These are phyloP conservation scores for Dendrostoma leiphaemia DNA, from an alignment of 2,329 filamentous ascomycete genomes.

Conservation along the genomic window DNA sequence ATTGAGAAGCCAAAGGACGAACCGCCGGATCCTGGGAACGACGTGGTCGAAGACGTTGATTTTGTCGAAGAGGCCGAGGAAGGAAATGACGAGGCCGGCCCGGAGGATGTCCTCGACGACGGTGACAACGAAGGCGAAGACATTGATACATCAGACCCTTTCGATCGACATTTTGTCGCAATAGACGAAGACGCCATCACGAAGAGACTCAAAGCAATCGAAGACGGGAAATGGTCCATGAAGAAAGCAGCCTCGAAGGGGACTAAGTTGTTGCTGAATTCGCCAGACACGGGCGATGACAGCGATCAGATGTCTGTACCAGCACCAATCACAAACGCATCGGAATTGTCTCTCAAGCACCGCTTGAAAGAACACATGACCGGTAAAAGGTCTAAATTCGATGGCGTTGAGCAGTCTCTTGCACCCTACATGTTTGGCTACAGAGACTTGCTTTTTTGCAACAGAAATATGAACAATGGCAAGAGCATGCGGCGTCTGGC, in stretches of 20 bases:
- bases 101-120: slow-evolving; percentile 36
- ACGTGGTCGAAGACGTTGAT: slow-evolving; percentile 36
- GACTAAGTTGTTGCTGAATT: slow-evolving; percentile 45
- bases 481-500: slow-evolving; percentile 67
- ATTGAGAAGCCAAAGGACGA: slow-evolving; percentile 21
- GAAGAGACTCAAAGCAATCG: slow-evolving; percentile 48
- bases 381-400: slow-evolving; percentile 56
- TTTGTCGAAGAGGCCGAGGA: slow-evolving; percentile 45
- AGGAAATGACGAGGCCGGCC: slow-evolving; percentile 34
- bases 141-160: slow-evolving; percentile 62
- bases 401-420: slow-evolving; percentile 61
- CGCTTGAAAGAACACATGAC: slow-evolving; percentile 58
- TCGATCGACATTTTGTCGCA: slow-evolving; percentile 74
- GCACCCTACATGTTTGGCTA: slow-evolving; percentile 78
- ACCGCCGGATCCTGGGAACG: slow-evolving; percentile 24
- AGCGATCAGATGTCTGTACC: slow-evolving; percentile 31
- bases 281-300: slow-evolving; percentile 39
- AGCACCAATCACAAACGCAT: slow-evolving; percentile 36
- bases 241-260: slow-evolving; percentile 45
- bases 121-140: slow-evolving; percentile 33
- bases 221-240: slow-evolving; percentile 50
- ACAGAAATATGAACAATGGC: slow-evolving; percentile 68
- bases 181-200: slow-evolving; percentile 62
- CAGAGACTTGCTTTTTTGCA: slow-evolving; percentile 74
- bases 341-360: slow-evolving; percentile 65